Conservation (phyloP, 2,329 filamentous ascomycete species). For the Aspergillus uvarum region DNA sequence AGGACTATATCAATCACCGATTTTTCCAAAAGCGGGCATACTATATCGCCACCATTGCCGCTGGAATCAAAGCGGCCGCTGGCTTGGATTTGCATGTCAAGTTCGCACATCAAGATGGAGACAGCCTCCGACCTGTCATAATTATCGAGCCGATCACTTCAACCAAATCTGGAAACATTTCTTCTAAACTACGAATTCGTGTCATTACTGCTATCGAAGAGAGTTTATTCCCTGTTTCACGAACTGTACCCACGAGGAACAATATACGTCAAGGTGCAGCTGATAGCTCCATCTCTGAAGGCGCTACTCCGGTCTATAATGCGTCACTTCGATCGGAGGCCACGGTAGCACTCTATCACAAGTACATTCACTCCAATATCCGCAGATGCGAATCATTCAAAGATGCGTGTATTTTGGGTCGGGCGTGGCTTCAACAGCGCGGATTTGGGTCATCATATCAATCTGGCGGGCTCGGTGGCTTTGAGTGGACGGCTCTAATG, state of each 20-base stretch:
- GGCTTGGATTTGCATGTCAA: constrained; percentile 56
- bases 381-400: constrained; percentile 70
- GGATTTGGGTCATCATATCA: constrained; percentile 71
- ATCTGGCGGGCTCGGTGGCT: constrained; percentile 83
- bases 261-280: constrained; percentile 63
- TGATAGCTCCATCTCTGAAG: constrained; percentile 35
- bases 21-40: constrained; percentile 95
- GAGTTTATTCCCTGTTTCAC: constrained; percentile 67
- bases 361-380: constrained; percentile 67
- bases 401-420: constrained; percentile 82
- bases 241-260: constrained; percentile 68
- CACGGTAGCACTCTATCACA: constrained; percentile 71
- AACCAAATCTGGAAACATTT: constrained; percentile 38
- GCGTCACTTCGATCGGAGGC: constrained; percentile 77
- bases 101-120: constrained; percentile 70
- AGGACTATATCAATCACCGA: constrained; percentile 88
- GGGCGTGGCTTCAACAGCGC: constrained; percentile 84
- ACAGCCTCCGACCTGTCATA: constrained; percentile 71
- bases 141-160: constrained; percentile 42
- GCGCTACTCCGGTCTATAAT: constrained; percentile 83
- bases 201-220: constrained; percentile 74
- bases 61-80: constrained; percentile 62
- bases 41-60: constrained; percentile 80
- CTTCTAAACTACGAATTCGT: constrained; percentile 61
- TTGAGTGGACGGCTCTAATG: constrained; percentile 83